Evolutionary conservation across 2,329 filamentous ascomycete genomes (phyloP), one percentile per base, ranked within the genome.

Genomic region (Ascochyta pisi): DNA sequence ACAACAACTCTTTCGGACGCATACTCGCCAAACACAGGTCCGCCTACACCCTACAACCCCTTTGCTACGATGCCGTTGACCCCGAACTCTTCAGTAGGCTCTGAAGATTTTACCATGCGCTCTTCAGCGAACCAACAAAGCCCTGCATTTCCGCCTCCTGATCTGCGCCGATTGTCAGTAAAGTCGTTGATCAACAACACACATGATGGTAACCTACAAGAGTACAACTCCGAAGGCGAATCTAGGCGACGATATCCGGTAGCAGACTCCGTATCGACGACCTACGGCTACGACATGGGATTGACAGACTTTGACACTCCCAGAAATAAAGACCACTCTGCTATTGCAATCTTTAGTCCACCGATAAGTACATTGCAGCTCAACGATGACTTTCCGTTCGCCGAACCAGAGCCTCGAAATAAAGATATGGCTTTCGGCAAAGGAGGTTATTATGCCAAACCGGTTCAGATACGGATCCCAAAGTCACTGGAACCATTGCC

Each of bases 251-350:
- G 68, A 42, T 75, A 74, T 59, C 71, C 72, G 1, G 67, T 70
- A 19, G 56, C 40, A 3, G 70, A 75, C 50, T 61, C 61, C 19
- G 53, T 58, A 3, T 66, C 76, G 33, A 82, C 76, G 6, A 84
- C 81, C 39, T 92, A 90, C 69, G 90, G 91, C 6, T 83, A 89
- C 57, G 91, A 94, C 67, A 81, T 85, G 52, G 91, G 90, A 0
- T 80, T 86, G 57, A 82, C 83, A 9, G 90, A 94, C 74, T 76
- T 85, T 19, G 90, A 94, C 65, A 77, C 90, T 1, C 85, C 86
- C 26, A 84, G 82, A 46, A 93, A 93, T 64, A 85, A 92, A 66
- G 90, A 94, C 63, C 76, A 78, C 27, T 83, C 83, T 45, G 89
- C 89, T 15, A 87, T 93, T 35, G 82, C 67, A 2, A 61, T 72